These are phyloP conservation scores for Colletotrichum sp. DNA, from an alignment of 2,329 filamentous ascomycete species.

Conservation along the genomic window DNA sequence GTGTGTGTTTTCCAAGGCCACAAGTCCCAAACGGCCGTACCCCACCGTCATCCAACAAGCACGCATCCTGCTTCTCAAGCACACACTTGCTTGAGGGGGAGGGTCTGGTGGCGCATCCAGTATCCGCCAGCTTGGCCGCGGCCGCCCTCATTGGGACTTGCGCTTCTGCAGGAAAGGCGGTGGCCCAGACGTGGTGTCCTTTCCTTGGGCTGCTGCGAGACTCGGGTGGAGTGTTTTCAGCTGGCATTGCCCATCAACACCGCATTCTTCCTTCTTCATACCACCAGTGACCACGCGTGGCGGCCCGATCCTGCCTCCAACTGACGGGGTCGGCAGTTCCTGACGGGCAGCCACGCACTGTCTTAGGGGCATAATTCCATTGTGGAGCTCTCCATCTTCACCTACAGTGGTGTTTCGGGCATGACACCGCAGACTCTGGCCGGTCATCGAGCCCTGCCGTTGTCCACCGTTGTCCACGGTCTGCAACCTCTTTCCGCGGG, in stretches of 20 bases:
- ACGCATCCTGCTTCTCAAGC: background rate
- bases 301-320: background rate
- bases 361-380: background rate
- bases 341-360: background rate
- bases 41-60: background rate
- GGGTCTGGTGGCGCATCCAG: background rate
- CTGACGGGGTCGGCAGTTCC: background rate
- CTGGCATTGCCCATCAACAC: background rate
- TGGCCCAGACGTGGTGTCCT: background rate
- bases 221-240: background rate
- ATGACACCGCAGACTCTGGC: background rate
- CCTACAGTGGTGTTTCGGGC: background rate
- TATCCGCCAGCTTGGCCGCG: background rate
- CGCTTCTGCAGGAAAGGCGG: background rate
- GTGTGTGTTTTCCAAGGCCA: background rate
- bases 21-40: background rate
- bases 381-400: background rate
- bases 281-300: background rate
- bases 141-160: background rate
- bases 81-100: background rate
- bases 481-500: background rate
- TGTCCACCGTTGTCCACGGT: background rate
- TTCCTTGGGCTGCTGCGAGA: background rate
- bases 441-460: background rate
- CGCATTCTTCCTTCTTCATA: background rate